Evolutionary conservation across 768 basidiomycete species (phyloP).

Genomic region (Fomitopsis pulvina): DNA sequence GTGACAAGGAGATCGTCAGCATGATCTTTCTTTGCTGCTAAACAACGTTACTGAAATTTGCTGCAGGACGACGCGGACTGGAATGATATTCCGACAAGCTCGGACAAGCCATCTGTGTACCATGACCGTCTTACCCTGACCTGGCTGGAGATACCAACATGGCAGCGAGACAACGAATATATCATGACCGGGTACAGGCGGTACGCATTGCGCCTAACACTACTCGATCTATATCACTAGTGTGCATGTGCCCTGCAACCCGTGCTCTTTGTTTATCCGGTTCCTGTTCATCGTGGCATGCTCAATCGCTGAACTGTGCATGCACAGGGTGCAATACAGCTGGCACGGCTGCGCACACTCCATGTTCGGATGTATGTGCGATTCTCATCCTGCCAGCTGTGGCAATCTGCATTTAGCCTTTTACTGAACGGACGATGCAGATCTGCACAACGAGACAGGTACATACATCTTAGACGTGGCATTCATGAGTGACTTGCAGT

Average conservation of each 20-base stretch:
- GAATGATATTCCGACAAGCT: background rate
- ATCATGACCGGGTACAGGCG: slow-evolving; percentile 65
- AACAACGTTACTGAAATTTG: background rate
- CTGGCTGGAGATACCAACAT: slow-evolving; percentile 58
- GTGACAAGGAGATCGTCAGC: too few relatives aligned
- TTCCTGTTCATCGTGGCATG: too few relatives aligned
- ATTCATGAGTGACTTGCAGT: slow-evolving; percentile 12
- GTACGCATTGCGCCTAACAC: slow-evolving; percentile 28
- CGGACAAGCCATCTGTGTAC: background rate
- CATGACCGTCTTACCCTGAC: slow-evolving; percentile 25
- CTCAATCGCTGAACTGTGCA: background rate
- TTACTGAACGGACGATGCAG: slow-evolving; percentile 27
- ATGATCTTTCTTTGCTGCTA: too few relatives aligned
- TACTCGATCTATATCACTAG: too few relatives aligned
- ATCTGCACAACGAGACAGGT: slow-evolving; percentile 78
- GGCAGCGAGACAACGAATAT: slow-evolving; percentile 72
- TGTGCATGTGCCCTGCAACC: too few relatives aligned
- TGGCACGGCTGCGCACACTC: slow-evolving; percentile 61
- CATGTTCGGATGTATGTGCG: slow-evolving; percentile 56
- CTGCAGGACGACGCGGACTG: slow-evolving; percentile 4
- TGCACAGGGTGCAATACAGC: slow-evolving; percentile 16
- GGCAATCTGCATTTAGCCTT: background rate
- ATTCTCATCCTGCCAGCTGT: slow-evolving; percentile 1
- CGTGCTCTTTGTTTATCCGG: too few relatives aligned
- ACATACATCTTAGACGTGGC: too few relatives aligned